Evolutionary conservation across 345 rosid genomes (phyloP).

Genomic region (Toxicodendron radicans): DNA sequence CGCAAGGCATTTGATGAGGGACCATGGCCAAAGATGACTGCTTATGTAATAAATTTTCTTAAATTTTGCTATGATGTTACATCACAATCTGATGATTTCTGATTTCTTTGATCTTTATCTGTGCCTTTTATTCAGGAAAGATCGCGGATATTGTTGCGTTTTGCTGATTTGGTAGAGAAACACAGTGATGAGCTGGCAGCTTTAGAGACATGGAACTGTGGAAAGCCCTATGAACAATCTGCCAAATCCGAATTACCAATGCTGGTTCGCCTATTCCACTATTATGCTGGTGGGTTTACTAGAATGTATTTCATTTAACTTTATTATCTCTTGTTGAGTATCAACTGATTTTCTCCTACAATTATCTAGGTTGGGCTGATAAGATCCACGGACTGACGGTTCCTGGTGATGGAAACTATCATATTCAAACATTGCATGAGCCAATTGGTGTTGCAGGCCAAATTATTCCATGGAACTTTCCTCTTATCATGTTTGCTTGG

Average conservation of each 20-base stretch:
- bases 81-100: background rate
- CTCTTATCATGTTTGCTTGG: constrained; percentile 65
- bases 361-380: constrained; percentile 60
- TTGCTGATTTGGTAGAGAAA: constrained; percentile 88
- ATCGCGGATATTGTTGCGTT: constrained; percentile 61
- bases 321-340: background rate
- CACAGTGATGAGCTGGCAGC: constrained; percentile 83
- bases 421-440: constrained; percentile 61
- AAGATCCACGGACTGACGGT: constrained; percentile 61
- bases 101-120: background rate
- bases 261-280: constrained; percentile 72
- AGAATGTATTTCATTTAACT: constrained; percentile 2
- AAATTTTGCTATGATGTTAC: background rate
- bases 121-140: constrained; percentile 62
- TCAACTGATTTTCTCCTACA: constrained; percentile 1
- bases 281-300: constrained; percentile 69
- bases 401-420: constrained; percentile 64
- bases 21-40: constrained; percentile 73
- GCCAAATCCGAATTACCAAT: constrained; percentile 59
- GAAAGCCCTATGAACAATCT: constrained; percentile 82
- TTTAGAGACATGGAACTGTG: constrained; percentile 93
- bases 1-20: constrained; percentile 81
- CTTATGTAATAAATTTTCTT: constrained; percentile 42
- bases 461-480: constrained; percentile 71
- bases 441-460: constrained; percentile 72